These are phyloP conservation scores for Marasmius fiardii DNA, from an alignment of 1,284 basidiomycete species.

Conservation along the genomic window DNA sequence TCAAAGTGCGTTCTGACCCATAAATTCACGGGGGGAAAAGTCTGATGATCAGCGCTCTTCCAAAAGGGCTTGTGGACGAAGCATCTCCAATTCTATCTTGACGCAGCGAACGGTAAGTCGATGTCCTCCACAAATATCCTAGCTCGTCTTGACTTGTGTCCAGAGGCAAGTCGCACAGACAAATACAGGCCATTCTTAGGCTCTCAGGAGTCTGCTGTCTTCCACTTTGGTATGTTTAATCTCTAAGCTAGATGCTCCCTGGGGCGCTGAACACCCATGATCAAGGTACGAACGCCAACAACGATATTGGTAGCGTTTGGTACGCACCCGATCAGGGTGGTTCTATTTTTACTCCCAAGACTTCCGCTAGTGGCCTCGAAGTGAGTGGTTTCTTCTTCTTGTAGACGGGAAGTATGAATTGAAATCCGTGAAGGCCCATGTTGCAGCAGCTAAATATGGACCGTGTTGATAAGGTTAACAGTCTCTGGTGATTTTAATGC, in stretches of 20 bases:
- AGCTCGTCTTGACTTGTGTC: background rate
- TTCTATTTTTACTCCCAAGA: conserved; percentile 26
- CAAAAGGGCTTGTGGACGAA: conserved; percentile 40
- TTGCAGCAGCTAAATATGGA: conserved; percentile 27
- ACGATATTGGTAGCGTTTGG: conserved; percentile 48
- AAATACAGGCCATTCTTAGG: conserved; percentile 39
- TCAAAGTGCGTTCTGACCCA: conserved; percentile 33
- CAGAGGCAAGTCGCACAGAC: conserved; percentile 26
- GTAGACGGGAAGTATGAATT: background rate
- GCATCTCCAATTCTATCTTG: conserved; percentile 41
- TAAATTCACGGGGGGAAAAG: background rate
- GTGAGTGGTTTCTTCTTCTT: background rate
- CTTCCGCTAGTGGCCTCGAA: conserved; percentile 28
- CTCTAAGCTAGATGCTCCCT: no score
- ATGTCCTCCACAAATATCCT: background rate
- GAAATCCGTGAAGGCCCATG: conserved; percentile 14
- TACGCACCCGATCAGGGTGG: conserved; percentile 35
- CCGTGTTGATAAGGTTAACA: conserved; percentile 15
- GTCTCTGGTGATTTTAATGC: no score
- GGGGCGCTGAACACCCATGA: background rate
- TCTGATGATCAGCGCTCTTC: background rate
- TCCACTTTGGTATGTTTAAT: conserved; percentile 28
- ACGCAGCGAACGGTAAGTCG: conserved; percentile 26
- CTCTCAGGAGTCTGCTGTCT: conserved; percentile 36
- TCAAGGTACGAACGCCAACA: conserved; percentile 19